Conservation (phyloP, 805 yeast species). For the Jamesozyma piceae region DNA sequence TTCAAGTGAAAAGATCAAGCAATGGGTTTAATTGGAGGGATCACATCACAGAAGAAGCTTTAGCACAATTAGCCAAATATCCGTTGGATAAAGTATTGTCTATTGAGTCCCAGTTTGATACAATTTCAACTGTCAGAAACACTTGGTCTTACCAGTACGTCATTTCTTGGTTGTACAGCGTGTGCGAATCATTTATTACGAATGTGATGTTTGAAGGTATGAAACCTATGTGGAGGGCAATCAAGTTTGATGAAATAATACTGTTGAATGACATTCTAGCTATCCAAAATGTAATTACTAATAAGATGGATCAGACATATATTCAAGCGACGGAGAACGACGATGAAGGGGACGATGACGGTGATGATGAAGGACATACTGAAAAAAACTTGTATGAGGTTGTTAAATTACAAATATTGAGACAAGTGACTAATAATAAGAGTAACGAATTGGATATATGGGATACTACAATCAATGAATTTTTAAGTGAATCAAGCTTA, state of each 20-base stretch:
- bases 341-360: conserved; percentile 5
- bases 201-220: background rate
- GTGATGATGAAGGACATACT: conserved; percentile 1
- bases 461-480: conserved; percentile 20
- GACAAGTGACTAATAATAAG: conserved; percentile 21
- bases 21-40: conserved; percentile 16
- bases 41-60: conserved; percentile 17
- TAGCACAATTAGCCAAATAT: conserved; percentile 12
- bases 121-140: conserved; percentile 8
- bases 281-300: background rate
- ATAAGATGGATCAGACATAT: conserved; percentile 2
- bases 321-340: conserved; percentile 5
- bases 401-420: conserved; percentile 15
- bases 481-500: conserved; percentile 5
- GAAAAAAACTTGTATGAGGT: conserved; percentile 11
- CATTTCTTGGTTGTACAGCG: conserved; percentile 28
- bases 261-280: conserved; percentile 16
- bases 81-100: conserved; percentile 1
- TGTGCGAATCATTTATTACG: conserved; percentile 22
- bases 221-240: conserved; percentile 23
- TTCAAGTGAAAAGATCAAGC: background rate
- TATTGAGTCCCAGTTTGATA: conserved; percentile 4
- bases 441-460: conserved; percentile 17
- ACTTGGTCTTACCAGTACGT: conserved; percentile 29
- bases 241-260: conserved; percentile 26